Percentiles rank a stretch among this genome's conserved stretches.
These are phyloP conservation scores for Aureobasidium leucospermi DNA, from an alignment of 2,329 filamentous ascomycete species.

Conservation along the genomic window DNA sequence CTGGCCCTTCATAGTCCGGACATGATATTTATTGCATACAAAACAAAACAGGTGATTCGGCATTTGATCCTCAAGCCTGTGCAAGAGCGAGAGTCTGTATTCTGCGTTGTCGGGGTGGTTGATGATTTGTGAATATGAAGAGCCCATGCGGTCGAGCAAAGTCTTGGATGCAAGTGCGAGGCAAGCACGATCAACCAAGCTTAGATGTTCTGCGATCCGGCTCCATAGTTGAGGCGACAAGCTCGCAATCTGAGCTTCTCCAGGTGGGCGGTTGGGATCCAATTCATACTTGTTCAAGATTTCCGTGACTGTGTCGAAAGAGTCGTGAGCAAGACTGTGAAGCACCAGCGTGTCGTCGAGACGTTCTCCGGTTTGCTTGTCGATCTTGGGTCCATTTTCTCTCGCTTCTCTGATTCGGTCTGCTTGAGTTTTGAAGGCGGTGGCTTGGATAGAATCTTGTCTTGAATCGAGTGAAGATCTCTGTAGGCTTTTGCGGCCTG, in stretches of 20 bases:
- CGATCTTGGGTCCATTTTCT: conserved; percentile 11
- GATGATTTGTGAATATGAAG: conserved; percentile 33
- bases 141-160: conserved; percentile 38
- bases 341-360: conserved; percentile 32
- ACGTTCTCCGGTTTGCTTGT: conserved; percentile 17
- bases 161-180: conserved; percentile 44
- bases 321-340: conserved; percentile 30
- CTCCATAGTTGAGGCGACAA: conserved; percentile 42
- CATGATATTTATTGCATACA: conserved; percentile 49
- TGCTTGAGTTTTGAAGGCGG: conserved; percentile 10
- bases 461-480: neutral
- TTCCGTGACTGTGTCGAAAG: conserved; percentile 28
- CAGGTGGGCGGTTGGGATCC: conserved; percentile 11
- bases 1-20: conserved; percentile 44
- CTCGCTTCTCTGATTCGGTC: neutral
- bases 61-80: conserved; percentile 42
- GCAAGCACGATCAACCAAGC: conserved; percentile 41
- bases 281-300: conserved; percentile 17
- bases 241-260: conserved; percentile 38
- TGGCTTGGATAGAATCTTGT: neutral
- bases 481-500: conserved; percentile 2
- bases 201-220: conserved; percentile 34
- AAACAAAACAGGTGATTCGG: conserved; percentile 54
- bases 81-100: conserved; percentile 45
- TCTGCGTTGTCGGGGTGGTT: conserved; percentile 36